Evolutionary conservation across 768 basidiomycete species (phyloP).

Genomic region (Boletus vinaceobasis): DNA sequence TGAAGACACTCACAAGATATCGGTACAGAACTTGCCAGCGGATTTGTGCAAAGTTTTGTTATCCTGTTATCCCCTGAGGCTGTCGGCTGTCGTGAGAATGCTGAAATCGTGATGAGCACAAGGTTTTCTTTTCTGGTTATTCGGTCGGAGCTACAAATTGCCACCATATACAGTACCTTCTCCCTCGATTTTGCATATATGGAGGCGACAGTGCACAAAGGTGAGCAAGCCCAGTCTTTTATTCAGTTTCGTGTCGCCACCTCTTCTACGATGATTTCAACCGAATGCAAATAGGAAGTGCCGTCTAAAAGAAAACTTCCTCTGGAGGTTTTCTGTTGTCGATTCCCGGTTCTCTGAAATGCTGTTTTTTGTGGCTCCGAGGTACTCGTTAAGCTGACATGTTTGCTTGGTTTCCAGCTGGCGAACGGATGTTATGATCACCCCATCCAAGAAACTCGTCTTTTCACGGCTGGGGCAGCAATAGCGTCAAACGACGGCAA

Average conservation of each 20-base stretch:
- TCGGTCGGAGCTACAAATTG: constrained; percentile 30
- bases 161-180: neutral
- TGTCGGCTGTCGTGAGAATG: constrained; percentile 38
- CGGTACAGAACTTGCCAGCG: constrained; percentile 7
- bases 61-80: constrained; percentile 34
- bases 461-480: neutral
- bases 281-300: constrained; percentile 38
- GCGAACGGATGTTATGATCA: neutral
- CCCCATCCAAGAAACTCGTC: no score
- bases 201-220: neutral
- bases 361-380: neutral
- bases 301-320: constrained; percentile 30
- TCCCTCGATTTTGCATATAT: neutral
- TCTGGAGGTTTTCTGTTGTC: constrained; percentile 28
- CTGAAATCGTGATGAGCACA: constrained; percentile 27
- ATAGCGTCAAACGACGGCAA: neutral
- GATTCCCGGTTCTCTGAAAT: constrained; percentile 35
- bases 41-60: constrained; percentile 30
- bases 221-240: constrained; percentile 14
- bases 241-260: neutral
- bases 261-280: constrained; percentile 26
- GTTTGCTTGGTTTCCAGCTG: constrained; percentile 2
- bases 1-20: constrained; percentile 26
- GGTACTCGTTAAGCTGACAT: constrained; percentile 4
- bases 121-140: constrained; percentile 26